Conservation (phyloP, 2,329 filamentous ascomycete species). For the Talaromyces funiculosus region DNA sequence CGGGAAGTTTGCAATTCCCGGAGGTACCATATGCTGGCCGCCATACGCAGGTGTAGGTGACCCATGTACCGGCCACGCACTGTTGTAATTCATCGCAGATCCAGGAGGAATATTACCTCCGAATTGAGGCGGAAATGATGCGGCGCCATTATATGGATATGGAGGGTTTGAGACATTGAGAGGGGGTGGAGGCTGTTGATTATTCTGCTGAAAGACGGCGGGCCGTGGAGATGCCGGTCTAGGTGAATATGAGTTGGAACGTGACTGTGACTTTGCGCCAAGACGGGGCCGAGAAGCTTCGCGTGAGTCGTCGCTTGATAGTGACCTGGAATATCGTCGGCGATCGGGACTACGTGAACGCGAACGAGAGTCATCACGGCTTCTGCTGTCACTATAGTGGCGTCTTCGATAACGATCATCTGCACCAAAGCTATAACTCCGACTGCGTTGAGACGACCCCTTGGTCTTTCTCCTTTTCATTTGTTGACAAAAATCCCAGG, state of each 20-base stretch:
- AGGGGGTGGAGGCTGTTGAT: conserved; percentile 9
- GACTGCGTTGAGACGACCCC: conserved; percentile 29
- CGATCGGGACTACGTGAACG: conserved; percentile 18
- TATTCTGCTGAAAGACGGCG: conserved; percentile 15
- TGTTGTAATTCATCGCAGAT: conserved; percentile 30
- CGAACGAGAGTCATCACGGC: conserved; percentile 27
- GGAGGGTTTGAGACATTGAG: conserved; percentile 10
- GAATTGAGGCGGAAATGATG: conserved; percentile 15
- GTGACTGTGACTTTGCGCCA: conserved; percentile 20
- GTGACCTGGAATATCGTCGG: conserved; percentile 24
- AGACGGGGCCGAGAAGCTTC: background rate
- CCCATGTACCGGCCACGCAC: conserved; percentile 31
- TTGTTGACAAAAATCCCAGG: conserved; percentile 68
- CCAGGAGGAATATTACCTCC: conserved; percentile 21
- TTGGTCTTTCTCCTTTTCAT: conserved; percentile 55
- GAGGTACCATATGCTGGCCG: conserved; percentile 15
- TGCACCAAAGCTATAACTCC: conserved; percentile 37
- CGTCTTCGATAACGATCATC: conserved; percentile 28
- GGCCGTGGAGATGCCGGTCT: conserved; percentile 18
- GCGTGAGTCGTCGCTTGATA: conserved; percentile 23
- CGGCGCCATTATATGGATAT: conserved; percentile 7
- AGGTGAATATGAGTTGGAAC: conserved; percentile 31
- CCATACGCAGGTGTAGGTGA: conserved; percentile 24
- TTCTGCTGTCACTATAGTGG: conserved; percentile 35
- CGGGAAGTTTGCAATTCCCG: conserved; percentile 13